phyloP scores from a whole-genome alignment of 2,329 filamentous ascomycete genomes.

The Lasiodiplodia citricola region DNA sequence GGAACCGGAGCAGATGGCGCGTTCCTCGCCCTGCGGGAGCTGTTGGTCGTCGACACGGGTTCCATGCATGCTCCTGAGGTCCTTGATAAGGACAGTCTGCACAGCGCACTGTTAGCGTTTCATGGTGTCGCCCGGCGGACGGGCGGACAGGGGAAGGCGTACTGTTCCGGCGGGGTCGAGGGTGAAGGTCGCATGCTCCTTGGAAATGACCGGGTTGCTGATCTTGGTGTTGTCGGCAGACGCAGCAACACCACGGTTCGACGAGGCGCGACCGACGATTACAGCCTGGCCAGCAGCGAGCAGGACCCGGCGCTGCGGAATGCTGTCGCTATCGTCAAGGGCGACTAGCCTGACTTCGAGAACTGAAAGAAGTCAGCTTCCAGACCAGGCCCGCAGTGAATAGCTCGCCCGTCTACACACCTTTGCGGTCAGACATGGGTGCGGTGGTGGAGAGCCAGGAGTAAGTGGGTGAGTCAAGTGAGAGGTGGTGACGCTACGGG shows the following conservation, averaged over 20 bases:
- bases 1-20: constrained; percentile 39
- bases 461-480: constrained; percentile 17
- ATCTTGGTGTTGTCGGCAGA: constrained; percentile 67
- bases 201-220: constrained; percentile 73
- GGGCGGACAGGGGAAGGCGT: constrained; percentile 24
- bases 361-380: constrained; percentile 46
- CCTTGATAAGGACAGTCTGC: constrained; percentile 54
- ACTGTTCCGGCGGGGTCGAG: constrained; percentile 30
- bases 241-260: constrained; percentile 44
- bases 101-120: neutral
- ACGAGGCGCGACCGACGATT: constrained; percentile 51
- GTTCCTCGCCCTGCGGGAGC: constrained; percentile 34
- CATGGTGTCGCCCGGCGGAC: neutral
- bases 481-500: constrained; percentile 17
- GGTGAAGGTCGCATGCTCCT: constrained; percentile 64
- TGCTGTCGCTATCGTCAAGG: constrained; percentile 48
- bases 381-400: constrained; percentile 26
- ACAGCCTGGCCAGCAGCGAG: constrained; percentile 36
- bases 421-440: constrained; percentile 16
- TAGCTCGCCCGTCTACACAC: constrained; percentile 30
- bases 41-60: constrained; percentile 58
- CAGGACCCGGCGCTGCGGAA: constrained; percentile 39
- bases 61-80: constrained; percentile 67
- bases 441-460: neutral
- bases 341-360: constrained; percentile 41